These are phyloP conservation scores for Alternaria solani DNA, from an alignment of 2,329 filamentous ascomycete species.

Conservation along the genomic window DNA sequence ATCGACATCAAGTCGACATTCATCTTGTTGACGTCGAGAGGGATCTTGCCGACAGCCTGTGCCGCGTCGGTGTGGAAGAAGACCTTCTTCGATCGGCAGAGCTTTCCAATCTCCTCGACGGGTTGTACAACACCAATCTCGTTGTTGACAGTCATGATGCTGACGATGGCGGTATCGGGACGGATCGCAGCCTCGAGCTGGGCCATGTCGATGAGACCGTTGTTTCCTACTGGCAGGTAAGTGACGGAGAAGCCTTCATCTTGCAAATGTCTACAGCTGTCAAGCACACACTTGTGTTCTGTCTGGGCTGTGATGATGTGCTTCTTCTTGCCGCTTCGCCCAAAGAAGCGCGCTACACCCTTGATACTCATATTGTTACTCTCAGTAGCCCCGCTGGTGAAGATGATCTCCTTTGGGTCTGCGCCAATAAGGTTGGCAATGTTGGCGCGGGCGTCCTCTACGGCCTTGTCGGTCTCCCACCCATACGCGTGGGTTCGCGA, in stretches of 20 bases:
- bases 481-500: conserved; percentile 97
- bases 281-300: conserved; percentile 98
- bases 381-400: conserved; percentile 97
- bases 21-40: conserved; percentile 95
- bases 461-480: conserved; percentile 96
- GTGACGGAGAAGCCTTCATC: conserved; percentile 97
- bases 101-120: conserved; percentile 87
- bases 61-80: conserved; percentile 98
- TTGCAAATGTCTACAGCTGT: conserved; percentile 95
- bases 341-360: conserved; percentile 95
- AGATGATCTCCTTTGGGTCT: conserved; percentile 97
- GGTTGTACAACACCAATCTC: conserved; percentile 99
- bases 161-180: conserved; percentile 90
- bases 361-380: conserved; percentile 99
- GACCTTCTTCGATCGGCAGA: conserved; percentile 90
- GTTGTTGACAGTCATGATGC: conserved; percentile 99
- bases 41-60: conserved; percentile 98
- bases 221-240: conserved; percentile 89
- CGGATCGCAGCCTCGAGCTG: conserved; percentile 88
- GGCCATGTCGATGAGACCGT: conserved; percentile 84
- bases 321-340: conserved; percentile 92
- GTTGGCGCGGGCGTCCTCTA: conserved; percentile 84
- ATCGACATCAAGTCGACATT: conserved; percentile 99
- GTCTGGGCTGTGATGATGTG: conserved; percentile 98
- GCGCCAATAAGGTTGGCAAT: conserved; percentile 89